These are phyloP conservation scores for Antrodiella citrinella DNA, from an alignment of 768 basidiomycete species.

Conservation along the genomic window DNA sequence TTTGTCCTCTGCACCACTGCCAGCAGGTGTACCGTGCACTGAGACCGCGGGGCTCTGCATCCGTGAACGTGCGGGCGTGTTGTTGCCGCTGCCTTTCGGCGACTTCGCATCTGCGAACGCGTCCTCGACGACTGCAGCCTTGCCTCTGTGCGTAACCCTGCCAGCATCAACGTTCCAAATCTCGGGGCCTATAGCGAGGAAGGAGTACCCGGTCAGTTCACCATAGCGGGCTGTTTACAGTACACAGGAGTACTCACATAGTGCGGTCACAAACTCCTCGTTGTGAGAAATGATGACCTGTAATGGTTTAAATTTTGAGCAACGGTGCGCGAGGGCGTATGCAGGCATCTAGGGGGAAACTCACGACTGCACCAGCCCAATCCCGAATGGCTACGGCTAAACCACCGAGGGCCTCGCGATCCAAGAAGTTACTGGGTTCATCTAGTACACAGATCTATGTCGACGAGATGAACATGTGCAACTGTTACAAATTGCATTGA, in stretches of 20 bases:
- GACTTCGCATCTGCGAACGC: constrained; percentile 65
- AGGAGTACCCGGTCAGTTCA: constrained; percentile 14
- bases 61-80: constrained; percentile 65
- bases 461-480: constrained; percentile 4
- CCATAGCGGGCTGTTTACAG: constrained; percentile 8
- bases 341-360: constrained; percentile 18
- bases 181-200: constrained; percentile 57
- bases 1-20: constrained; percentile 66
- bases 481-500: neutral
- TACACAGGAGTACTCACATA: constrained; percentile 51
- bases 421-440: constrained; percentile 95
- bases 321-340: constrained; percentile 11
- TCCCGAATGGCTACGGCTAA: constrained; percentile 91
- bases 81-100: constrained; percentile 60
- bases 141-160: constrained; percentile 81
- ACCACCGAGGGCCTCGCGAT: constrained; percentile 91
- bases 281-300: constrained; percentile 97
- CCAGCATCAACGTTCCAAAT: constrained; percentile 93
- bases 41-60: constrained; percentile 67
- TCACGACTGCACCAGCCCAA: constrained; percentile 87
- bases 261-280: constrained; percentile 74
- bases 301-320: constrained; percentile 4
- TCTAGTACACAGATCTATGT: constrained; percentile 66
- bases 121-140: constrained; percentile 79
- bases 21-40: constrained; percentile 64